Conservation (phyloP, 129 eudicot species). For the Tagetes patula region DNA sequence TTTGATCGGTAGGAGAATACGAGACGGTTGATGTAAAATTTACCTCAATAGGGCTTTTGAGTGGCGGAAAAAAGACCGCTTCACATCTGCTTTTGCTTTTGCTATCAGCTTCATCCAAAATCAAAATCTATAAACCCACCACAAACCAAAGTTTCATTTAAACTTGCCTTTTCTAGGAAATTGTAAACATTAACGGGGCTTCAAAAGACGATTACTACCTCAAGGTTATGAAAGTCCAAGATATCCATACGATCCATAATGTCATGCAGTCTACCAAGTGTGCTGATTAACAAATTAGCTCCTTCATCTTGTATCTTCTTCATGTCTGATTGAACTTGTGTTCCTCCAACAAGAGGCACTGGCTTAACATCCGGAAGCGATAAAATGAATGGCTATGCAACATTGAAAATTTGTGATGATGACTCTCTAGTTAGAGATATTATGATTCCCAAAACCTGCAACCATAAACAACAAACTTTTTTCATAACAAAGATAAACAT, state of each 20-base stretch:
- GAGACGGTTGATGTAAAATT: too few relatives aligned
- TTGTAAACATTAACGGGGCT: too few relatives aligned
- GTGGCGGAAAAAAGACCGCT: too few relatives aligned
- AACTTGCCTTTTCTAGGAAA: too few relatives aligned
- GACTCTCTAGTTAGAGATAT: constrained; percentile 93
- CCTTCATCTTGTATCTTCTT: constrained; percentile 85
- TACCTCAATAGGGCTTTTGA: too few relatives aligned
- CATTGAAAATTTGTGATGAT: constrained; percentile 74
- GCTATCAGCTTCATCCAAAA: constrained; percentile 95
- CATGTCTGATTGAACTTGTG: constrained; percentile 67
- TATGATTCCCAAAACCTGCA: constrained; percentile 74
- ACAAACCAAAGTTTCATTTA: too few relatives aligned
- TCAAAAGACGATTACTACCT: constrained; percentile 40
- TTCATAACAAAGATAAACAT: too few relatives aligned
- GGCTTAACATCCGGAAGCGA: constrained; percentile 68
- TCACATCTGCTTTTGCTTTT: too few relatives aligned
- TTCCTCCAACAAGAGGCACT: constrained; percentile 89
- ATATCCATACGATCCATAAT: constrained; percentile 87
- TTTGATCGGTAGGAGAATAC: too few relatives aligned
- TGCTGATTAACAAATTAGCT: constrained; percentile 78
- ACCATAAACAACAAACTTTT: neutral
- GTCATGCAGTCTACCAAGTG: constrained; percentile 90
- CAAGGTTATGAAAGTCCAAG: constrained; percentile 74
- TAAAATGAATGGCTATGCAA: constrained; percentile 81
- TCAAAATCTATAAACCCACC: constrained; percentile 63